These are phyloP conservation scores for Pichia pseudocactophila DNA, from an alignment of 805 yeast genomes.

Conservation along the genomic window DNA sequence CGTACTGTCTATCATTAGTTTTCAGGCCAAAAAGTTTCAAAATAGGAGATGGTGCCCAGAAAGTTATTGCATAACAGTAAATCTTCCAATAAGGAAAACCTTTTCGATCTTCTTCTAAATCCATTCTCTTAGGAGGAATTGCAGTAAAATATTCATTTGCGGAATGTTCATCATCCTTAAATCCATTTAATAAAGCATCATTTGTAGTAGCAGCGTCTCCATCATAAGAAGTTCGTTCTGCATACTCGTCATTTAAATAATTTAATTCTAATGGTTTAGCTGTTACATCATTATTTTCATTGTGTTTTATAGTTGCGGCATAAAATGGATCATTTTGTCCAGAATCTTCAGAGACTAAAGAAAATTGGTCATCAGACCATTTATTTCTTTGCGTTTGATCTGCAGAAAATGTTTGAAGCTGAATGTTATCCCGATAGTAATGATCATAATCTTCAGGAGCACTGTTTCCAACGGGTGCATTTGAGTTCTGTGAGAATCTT, in stretches of 20 bases:
- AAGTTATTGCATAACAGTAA: conserved; percentile 73
- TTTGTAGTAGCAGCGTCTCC: conserved; percentile 3
- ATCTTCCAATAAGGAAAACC: conserved; percentile 55
- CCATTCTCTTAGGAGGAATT: conserved; percentile 18
- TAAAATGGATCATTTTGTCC: conserved; percentile 4
- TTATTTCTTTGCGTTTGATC: background rate
- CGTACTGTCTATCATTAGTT: conserved; percentile 75
- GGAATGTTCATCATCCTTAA: conserved; percentile 20
- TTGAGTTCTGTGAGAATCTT: background rate
- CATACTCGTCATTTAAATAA: conserved; percentile 51
- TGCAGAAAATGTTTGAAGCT: conserved; percentile 1
- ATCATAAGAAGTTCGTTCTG: background rate
- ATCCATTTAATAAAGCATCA: conserved; percentile 10
- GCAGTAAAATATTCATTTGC: conserved; percentile 13
- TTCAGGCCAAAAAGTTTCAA: conserved; percentile 67
- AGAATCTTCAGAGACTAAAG: conserved; percentile 1
- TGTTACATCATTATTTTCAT: background rate
- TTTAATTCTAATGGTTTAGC: conserved; percentile 8
- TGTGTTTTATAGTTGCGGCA: background rate
- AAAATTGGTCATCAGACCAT: background rate
- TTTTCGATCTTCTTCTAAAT: conserved; percentile 16
- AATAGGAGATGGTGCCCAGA: conserved; percentile 84
- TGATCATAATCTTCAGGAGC: background rate
- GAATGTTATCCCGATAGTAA: conserved; percentile 4
- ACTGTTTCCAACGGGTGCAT: background rate